phyloP scores from a whole-genome alignment of 805 yeast species.

The Torulaspora maleeae region DNA sequence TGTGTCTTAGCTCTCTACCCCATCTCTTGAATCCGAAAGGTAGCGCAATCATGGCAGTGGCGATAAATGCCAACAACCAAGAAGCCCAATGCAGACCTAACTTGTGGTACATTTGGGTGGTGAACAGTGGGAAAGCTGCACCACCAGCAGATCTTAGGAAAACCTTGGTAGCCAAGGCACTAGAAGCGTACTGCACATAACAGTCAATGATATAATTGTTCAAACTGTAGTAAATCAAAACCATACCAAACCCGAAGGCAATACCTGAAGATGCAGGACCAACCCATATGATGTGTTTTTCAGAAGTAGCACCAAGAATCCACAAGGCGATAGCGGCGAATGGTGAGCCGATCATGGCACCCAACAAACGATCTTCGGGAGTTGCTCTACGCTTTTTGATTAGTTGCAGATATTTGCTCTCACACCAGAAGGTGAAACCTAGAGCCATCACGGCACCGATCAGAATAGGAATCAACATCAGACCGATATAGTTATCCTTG shows the following conservation, averaged over 20 bases:
- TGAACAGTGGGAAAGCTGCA: conserved; percentile 78
- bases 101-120: conserved; percentile 73
- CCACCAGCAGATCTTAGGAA: conserved; percentile 79
- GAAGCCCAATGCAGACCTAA: conserved; percentile 78
- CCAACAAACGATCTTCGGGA: conserved; percentile 76
- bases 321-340: conserved; percentile 77
- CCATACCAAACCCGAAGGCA: conserved; percentile 74
- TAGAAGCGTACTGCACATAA: conserved; percentile 74
- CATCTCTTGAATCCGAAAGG: conserved; percentile 68
- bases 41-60: conserved; percentile 68
- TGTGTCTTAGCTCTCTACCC: conserved; percentile 60
- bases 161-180: conserved; percentile 77
- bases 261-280: conserved; percentile 76
- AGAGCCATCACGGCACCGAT: conserved; percentile 80
- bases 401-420: conserved; percentile 51
- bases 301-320: conserved; percentile 76
- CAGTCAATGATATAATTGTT: conserved; percentile 87
- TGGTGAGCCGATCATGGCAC: conserved; percentile 79
- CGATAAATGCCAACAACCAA: conserved; percentile 70
- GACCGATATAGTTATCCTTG: conserved; percentile 72
- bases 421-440: conserved; percentile 68
- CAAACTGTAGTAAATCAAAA: conserved; percentile 68
- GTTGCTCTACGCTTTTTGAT: conserved; percentile 54
- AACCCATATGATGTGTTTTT: conserved; percentile 69
- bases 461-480: conserved; percentile 85